Evolutionary conservation across 306 rosid species (phyloP), one percentile per base, ranked within the genome.

Genomic region (Dalbergia cultrata): DNA sequence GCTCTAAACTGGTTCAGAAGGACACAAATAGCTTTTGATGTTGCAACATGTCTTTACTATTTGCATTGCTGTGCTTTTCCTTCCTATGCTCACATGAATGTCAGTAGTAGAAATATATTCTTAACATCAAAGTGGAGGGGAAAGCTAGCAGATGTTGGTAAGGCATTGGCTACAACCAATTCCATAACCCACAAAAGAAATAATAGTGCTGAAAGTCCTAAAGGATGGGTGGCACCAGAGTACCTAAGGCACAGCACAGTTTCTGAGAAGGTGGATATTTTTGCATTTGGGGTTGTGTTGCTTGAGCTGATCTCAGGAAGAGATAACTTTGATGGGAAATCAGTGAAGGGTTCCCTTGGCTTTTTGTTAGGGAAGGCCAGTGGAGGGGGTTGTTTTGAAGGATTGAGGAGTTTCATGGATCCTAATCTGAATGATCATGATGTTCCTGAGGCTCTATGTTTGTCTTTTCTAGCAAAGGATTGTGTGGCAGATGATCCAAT

Each of bases 1-100:
- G 43, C 82, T 60, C 68, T 87, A 14, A 50, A 31, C 18, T 92
- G 97, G 97, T 31, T 73, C 44, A 79, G 39, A 62, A 17, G 94
- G 50, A 81, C 85, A 49, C 90, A 89, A 75, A 87, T 90, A 63
- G 92, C 91, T 43, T 92, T 87, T 41, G 94, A 92, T 59, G 79
- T 90, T 72, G 97, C 92, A 61, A 89, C 90, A 31, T 91, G 93
- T 50, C 93, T 90, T 41, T 91, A 92, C 87, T 89, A 92, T 81
- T 82, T 92, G 19, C 91, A 87, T 57, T 81, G 84, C 13, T 90
- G 90, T 60, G 87, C 90, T 67, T 90, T 87, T 56, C 92, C 92
- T 57, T 84, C 92, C 18, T 85, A 86, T 72, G 92, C 89, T 54
- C 93, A 89, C 74, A 74, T 83, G 82, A 89, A 73, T 47, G 65